Evolutionary conservation across 768 basidiomycete species (phyloP).

Genomic region (Lyophyllum shimeji): DNA sequence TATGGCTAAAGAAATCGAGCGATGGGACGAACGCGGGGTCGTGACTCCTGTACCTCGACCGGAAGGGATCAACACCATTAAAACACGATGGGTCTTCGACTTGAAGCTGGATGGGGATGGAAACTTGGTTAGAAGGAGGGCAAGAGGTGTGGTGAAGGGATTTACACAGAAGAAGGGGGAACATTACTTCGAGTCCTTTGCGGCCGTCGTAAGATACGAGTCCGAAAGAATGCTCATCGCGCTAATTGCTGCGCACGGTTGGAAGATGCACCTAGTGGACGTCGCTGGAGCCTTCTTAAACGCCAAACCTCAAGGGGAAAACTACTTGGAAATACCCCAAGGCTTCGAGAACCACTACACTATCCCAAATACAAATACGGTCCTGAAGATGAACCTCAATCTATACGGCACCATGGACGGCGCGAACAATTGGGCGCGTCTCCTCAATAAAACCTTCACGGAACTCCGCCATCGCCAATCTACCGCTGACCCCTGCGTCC

Average conservation of each 20-base stretch:
- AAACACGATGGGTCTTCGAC: not conserved
- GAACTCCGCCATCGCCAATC: not conserved
- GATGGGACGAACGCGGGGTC: not conserved
- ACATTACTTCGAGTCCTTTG: not conserved
- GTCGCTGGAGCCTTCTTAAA: not conserved
- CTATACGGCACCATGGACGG: too few species aligned
- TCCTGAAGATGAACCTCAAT: not conserved
- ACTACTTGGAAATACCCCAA: not conserved
- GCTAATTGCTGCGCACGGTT: not conserved
- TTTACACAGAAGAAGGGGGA: not conserved
- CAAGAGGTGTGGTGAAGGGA: not conserved
- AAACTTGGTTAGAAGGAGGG: not conserved
- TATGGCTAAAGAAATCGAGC: not conserved
- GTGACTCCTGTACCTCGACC: not conserved
- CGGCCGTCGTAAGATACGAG: not conserved
- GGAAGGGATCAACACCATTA: not conserved
- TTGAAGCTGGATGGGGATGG: not conserved
- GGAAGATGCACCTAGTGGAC: not conserved
- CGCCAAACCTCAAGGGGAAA: conserved; percentile 2
- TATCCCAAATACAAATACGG: not conserved
- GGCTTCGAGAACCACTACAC: not conserved
- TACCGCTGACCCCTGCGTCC: not conserved
- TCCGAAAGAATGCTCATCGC: not conserved
- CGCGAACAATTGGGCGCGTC: too few species aligned
- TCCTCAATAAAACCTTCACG: too few species aligned